A percentile compares a stretch with the other conserved stretches of the same genome.
Evolutionary conservation across 257 asterid species (phyloP).

Genomic region (Capsicum baccatum): DNA sequence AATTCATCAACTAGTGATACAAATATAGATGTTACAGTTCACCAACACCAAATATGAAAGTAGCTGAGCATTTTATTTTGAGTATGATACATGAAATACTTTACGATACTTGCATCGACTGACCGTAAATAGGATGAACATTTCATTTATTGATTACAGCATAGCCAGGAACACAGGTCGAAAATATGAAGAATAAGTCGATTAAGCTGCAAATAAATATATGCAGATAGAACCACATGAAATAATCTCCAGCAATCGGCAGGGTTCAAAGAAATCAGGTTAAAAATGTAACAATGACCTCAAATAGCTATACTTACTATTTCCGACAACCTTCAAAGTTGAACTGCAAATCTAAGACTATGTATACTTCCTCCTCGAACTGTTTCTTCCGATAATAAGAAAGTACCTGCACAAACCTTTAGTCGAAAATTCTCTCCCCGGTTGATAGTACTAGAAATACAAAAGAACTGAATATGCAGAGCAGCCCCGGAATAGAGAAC

Average conservation of each 20-base stretch:
- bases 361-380: conserved; percentile 2
- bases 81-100: neutral
- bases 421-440: conserved; percentile 95
- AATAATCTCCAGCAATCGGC: neutral
- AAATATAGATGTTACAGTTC: neutral
- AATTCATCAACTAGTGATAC: neutral
- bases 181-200: conserved; percentile 6
- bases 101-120: neutral
- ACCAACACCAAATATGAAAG: neutral
- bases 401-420: conserved; percentile 34
- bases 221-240: neutral
- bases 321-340: neutral
- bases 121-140: neutral
- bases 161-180: neutral
- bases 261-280: conserved; percentile 14
- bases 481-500: conserved; percentile 76
- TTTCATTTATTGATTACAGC: neutral
- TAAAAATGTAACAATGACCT: conserved; percentile 20
- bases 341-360: conserved; percentile 21
- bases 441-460: conserved; percentile 72
- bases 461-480: conserved; percentile 75
- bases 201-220: neutral
- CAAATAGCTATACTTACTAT: conserved; percentile 18
- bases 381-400: conserved; percentile 15
- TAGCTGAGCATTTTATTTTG: neutral